Base-by-base conservation (phyloP, 2,329 filamentous ascomycete genomes). In the Lachnellula subtilissima region DNA sequence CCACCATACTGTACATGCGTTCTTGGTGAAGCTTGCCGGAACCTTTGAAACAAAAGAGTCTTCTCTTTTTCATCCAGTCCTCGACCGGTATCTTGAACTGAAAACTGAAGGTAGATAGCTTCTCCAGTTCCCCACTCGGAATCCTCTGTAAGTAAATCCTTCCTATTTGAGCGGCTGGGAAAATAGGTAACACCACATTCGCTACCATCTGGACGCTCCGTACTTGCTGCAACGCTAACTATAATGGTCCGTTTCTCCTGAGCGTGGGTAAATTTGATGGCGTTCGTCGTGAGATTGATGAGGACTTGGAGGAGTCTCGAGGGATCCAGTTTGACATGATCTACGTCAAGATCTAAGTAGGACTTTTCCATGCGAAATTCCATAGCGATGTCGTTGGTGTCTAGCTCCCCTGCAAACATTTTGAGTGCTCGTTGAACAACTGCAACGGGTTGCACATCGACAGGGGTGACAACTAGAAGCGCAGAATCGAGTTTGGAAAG, bases 1-100 rank as follows among this genome's bases (percentile, higher is more conserved):
- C 89, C 89, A 14, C 89, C 89, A 62, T 93, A 92, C 63, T 89
- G 85, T 15, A 90, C 84, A 64, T 93, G 88, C 0, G 89, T 92
- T 40, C 84, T 83, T 2, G 88, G 87, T n/a, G 85, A 89, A 0
- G 88, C 88, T 72, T 94, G 89, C 7, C 87, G 85, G 69, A 94
- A 94, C 22, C 88, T 82, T 63, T 90, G 83, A 71, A 93, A 94
- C 0, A 94, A 77, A 47, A 84, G 78, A 50, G 86, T 85, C 73
- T 86, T 89, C 67, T 91, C 88, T 54, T 86, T 81, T 4, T 83
- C 78, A 3, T 79, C 87, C 14, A 94, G 75, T 0, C 88, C 88
- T 51, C 88, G 84, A 1, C 89, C 89, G 0, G 88, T 91, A 65
- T 94, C 89, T 61, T 84, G 81, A 23, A 94, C 88, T 42, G 87